Percentiles rank a stretch among this genome's conserved stretches.
phyloP scores from a whole-genome alignment of 805 yeast genomes.

The Ogataea corticis region DNA sequence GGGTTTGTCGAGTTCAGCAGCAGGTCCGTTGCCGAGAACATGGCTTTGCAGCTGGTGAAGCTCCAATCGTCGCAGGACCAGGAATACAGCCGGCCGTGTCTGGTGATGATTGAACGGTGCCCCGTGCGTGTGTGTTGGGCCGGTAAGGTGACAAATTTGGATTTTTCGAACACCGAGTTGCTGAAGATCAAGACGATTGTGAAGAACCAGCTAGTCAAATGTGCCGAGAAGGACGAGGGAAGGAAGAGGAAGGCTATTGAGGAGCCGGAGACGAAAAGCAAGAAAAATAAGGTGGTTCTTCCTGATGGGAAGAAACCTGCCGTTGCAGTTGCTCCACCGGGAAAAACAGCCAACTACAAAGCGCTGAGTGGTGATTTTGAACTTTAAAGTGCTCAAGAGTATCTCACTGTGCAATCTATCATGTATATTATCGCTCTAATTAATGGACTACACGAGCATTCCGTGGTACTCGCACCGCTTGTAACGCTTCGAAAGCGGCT shows the following conservation, averaged over 20 bases:
- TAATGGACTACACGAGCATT: slow-evolving; percentile 53
- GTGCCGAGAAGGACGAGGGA: slow-evolving; percentile 42
- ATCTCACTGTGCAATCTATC: neutral
- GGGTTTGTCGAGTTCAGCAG: slow-evolving; percentile 61
- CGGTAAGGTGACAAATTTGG: slow-evolving; percentile 34
- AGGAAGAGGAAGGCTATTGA: neutral
- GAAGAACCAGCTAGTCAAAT: slow-evolving; percentile 51
- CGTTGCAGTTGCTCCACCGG: neutral
- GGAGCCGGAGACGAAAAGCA: neutral
- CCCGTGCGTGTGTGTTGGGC: slow-evolving; percentile 63
- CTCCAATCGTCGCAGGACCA: neutral
- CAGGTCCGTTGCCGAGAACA: slow-evolving; percentile 52
- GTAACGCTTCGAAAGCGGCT: slow-evolving; percentile 49
- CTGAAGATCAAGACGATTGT: slow-evolving; percentile 51
- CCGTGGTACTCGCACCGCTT: slow-evolving; percentile 75
- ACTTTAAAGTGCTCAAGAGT: slow-evolving; percentile 1
- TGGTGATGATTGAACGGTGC: slow-evolving; percentile 36
- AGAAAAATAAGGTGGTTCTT: neutral
- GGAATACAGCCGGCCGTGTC: slow-evolving; percentile 29
- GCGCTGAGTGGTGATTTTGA: slow-evolving; percentile 14
- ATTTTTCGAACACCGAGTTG: slow-evolving; percentile 48
- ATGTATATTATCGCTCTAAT: neutral
- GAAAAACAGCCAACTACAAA: slow-evolving; percentile 11
- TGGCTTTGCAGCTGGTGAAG: slow-evolving; percentile 27
- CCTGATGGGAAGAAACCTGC: neutral